Evolutionary conservation across 1,284 basidiomycete species (phyloP).

Genomic region (Irpex sp.): DNA sequence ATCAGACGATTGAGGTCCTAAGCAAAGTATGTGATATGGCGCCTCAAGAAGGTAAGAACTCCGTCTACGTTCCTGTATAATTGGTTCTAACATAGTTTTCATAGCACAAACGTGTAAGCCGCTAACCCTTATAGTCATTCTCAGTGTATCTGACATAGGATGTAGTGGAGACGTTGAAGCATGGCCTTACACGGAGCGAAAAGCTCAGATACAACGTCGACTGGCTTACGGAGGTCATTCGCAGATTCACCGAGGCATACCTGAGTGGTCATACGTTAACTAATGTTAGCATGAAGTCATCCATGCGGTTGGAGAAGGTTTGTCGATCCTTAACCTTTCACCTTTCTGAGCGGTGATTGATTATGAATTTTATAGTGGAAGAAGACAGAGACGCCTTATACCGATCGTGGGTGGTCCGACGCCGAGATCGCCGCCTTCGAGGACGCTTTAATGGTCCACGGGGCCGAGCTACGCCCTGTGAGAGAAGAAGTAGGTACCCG

Average conservation of each 20-base stretch:
- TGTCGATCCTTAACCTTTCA: not conserved
- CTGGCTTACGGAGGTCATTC: conserved; percentile 71
- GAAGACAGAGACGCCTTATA: conserved; percentile 61
- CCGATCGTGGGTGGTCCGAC: conserved; percentile 67
- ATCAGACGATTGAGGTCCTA: conserved; percentile 70
- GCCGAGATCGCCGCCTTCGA: conserved; percentile 77
- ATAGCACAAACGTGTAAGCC: conserved; percentile 48
- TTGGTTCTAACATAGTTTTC: conserved; percentile 7
- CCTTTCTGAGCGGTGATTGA: not conserved
- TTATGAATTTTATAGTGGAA: conserved; percentile 53
- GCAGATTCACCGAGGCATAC: conserved; percentile 63
- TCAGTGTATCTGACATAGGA: conserved; percentile 10
- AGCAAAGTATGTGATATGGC: conserved; percentile 60
- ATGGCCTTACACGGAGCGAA: conserved; percentile 44
- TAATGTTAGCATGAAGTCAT: conserved; percentile 60
- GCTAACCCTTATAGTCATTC: not conserved
- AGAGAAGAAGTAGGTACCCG: conserved; percentile 72
- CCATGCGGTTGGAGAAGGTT: conserved; percentile 59
- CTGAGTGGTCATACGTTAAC: conserved; percentile 49
- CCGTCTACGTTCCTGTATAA: not conserved
- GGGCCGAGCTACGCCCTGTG: conserved; percentile 76
- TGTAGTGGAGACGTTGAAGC: conserved; percentile 61
- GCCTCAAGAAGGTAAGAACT: conserved; percentile 56
- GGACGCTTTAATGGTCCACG: conserved; percentile 65
- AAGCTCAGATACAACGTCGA: conserved; percentile 60